Percentiles rank a stretch among this genome's conserved stretches.
phyloP scores from a whole-genome alignment of 2,329 filamentous ascomycete genomes.

The Bimuria novae-zelandiae region DNA sequence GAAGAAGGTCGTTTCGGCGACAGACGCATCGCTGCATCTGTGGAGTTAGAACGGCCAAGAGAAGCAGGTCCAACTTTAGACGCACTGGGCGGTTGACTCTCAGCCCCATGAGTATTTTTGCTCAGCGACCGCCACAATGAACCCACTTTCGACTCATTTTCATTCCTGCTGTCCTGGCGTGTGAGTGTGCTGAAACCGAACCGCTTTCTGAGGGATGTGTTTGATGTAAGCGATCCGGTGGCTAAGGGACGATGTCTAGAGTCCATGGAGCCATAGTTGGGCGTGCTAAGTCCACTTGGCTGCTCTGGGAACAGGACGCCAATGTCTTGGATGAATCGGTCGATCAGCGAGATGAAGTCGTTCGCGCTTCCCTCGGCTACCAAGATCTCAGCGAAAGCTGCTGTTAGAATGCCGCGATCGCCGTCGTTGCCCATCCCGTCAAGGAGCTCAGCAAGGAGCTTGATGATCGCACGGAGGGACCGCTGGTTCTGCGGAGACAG shows the following conservation, averaged over 20 bases:
- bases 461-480: constrained; percentile 82
- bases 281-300: constrained; percentile 51
- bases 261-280: constrained; percentile 63
- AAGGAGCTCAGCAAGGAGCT: constrained; percentile 82
- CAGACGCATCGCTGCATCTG: constrained; percentile 64
- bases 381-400: constrained; percentile 85
- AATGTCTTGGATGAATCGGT: constrained; percentile 86
- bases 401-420: constrained; percentile 83
- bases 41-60: constrained; percentile 74
- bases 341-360: constrained; percentile 84
- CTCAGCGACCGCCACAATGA: constrained; percentile 88
- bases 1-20: constrained; percentile 59
- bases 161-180: constrained; percentile 77
- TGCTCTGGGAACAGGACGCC: constrained; percentile 81
- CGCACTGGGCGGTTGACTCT: constrained; percentile 62
- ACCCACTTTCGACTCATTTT: constrained; percentile 69
- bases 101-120: constrained; percentile 63
- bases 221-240: constrained; percentile 79
- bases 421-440: constrained; percentile 91
- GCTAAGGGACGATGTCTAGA: constrained; percentile 63
- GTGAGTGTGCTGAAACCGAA: constrained; percentile 79
- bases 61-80: constrained; percentile 62
- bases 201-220: constrained; percentile 82
- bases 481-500: constrained; percentile 67
- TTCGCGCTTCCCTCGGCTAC: constrained; percentile 77